phyloP scores from a whole-genome alignment of 2,329 filamentous ascomycete species.

The Colletotrichum cereale region DNA sequence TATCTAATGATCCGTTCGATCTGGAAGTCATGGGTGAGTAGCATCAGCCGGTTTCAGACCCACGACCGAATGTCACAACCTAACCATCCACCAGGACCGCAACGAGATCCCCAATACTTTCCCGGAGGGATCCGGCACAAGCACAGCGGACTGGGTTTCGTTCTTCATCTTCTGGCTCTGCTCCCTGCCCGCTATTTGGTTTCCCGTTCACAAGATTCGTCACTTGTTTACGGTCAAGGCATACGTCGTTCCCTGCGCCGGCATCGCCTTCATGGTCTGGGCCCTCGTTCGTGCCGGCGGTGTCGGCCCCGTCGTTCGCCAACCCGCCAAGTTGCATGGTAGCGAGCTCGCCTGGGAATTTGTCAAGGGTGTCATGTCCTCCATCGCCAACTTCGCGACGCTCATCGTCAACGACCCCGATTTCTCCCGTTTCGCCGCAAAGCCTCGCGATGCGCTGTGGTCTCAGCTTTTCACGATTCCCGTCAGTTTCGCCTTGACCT shows the following conservation, averaged over 20 bases:
- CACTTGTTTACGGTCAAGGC: slow-evolving; percentile 94
- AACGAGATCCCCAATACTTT: slow-evolving; percentile 76
- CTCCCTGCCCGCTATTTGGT: slow-evolving; percentile 88
- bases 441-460: slow-evolving; percentile 82
- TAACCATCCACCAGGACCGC: slow-evolving; percentile 52
- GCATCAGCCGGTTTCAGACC: too few species aligned
- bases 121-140: slow-evolving; percentile 73
- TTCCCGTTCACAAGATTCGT: slow-evolving; percentile 88
- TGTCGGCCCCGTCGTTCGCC: slow-evolving; percentile 83
- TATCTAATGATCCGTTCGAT: slow-evolving; percentile 91
- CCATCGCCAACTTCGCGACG: slow-evolving; percentile 91
- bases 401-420: slow-evolving; percentile 87
- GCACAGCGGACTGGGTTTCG: slow-evolving; percentile 79
- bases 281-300: slow-evolving; percentile 84
- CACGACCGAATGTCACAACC: not conserved
- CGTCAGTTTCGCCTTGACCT: slow-evolving; percentile 79
- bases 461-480: slow-evolving; percentile 84
- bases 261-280: slow-evolving; percentile 90
- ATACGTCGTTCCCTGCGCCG: slow-evolving; percentile 85
- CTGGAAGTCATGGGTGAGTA: slow-evolving; percentile 75
- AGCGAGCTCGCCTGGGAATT: slow-evolving; percentile 83
- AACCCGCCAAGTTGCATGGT: slow-evolving; percentile 73
- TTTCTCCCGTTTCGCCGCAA: slow-evolving; percentile 85
- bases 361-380: slow-evolving; percentile 87
- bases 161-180: slow-evolving; percentile 90